A percentile compares a stretch with the other conserved stretches of the same genome.
Conservation (phyloP, 495 filamentous ascomycete genomes). For the Aspergillus cavernicola region DNA sequence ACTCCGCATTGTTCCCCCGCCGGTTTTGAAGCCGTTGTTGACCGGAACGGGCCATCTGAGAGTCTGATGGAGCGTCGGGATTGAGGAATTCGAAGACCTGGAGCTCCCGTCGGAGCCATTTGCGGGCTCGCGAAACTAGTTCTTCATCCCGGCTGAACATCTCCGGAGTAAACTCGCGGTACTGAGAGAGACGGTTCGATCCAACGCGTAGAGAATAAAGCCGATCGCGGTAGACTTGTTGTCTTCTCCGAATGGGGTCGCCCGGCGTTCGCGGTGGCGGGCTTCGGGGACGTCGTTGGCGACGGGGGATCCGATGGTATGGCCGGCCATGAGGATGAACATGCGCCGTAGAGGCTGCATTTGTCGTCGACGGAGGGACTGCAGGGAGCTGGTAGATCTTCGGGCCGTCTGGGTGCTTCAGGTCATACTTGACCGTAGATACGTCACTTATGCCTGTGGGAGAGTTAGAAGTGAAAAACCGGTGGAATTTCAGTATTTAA, state of each 20-base stretch:
- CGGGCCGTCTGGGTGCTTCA: slow-evolving; percentile 46
- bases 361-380: slow-evolving; percentile 2
- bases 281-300: slow-evolving; percentile 22
- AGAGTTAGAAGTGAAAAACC: slow-evolving; percentile 12
- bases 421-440: slow-evolving; percentile 64
- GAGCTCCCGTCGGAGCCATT: slow-evolving; percentile 84
- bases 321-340: not conserved
- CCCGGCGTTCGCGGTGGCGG: slow-evolving; percentile 35
- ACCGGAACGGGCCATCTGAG: slow-evolving; percentile 30
- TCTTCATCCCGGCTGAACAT: slow-evolving; percentile 60
- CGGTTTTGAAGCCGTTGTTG: slow-evolving; percentile 40
- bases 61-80: slow-evolving; percentile 29
- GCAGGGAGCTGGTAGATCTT: slow-evolving; percentile 51
- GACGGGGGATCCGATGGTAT: slow-evolving; percentile 19
- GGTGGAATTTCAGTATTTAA: not conserved
- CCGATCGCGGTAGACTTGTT: slow-evolving; percentile 69
- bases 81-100: slow-evolving; percentile 79
- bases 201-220: slow-evolving; percentile 84
- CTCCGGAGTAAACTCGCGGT: slow-evolving; percentile 68
- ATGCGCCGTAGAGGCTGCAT: not conserved
- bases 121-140: slow-evolving; percentile 76
- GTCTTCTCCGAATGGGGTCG: slow-evolving; percentile 62
- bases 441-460: slow-evolving; percentile 57
- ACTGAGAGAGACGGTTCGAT: slow-evolving; percentile 74
- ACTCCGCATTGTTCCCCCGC: slow-evolving; percentile 76